A percentile compares a stretch with the other conserved stretches of the same genome.
phyloP scores from a whole-genome alignment of 805 yeast genomes.

The Crinitomyces ghanaensis region DNA sequence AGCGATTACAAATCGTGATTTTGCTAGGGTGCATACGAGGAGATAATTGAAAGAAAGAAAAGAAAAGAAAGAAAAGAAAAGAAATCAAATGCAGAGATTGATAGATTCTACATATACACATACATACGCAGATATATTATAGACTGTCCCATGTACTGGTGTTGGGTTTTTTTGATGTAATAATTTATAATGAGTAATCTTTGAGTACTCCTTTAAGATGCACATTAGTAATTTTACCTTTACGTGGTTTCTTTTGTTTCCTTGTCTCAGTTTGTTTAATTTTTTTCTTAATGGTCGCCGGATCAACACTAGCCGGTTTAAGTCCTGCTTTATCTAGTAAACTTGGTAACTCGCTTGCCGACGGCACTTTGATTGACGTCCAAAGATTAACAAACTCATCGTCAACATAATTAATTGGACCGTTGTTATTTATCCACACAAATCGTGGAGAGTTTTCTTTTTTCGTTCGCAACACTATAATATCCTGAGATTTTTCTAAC shows the following conservation, averaged over 20 bases:
- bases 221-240: conserved; percentile 89
- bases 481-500: conserved; percentile 63
- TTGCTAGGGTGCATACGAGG: too few relatives aligned
- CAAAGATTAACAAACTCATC: conserved; percentile 76
- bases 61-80: too few relatives aligned
- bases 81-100: too few relatives aligned
- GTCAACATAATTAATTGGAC: conserved; percentile 59
- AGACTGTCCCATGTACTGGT: too few relatives aligned
- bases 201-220: conserved; percentile 94
- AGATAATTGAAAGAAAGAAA: too few relatives aligned
- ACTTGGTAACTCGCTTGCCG: conserved; percentile 68
- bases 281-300: conserved; percentile 72
- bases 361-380: conserved; percentile 70
- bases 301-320: conserved; percentile 96
- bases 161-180: too few relatives aligned
- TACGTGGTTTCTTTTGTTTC: conserved; percentile 83
- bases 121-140: too few relatives aligned
- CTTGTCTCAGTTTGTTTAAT: conserved; percentile 41
- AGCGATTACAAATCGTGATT: too few relatives aligned
- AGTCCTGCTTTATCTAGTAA: conserved; percentile 72
- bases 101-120: too few relatives aligned
- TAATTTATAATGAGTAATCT: too few relatives aligned
- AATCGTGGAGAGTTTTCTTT: conserved; percentile 89
- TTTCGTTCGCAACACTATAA: conserved; percentile 77
- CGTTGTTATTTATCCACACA: conserved; percentile 84